Percentiles rank a stretch among this genome's conserved stretches.
These are phyloP conservation scores for Elsinoe arachidis DNA, from an alignment of 2,329 filamentous ascomycete species.

Conservation along the genomic window DNA sequence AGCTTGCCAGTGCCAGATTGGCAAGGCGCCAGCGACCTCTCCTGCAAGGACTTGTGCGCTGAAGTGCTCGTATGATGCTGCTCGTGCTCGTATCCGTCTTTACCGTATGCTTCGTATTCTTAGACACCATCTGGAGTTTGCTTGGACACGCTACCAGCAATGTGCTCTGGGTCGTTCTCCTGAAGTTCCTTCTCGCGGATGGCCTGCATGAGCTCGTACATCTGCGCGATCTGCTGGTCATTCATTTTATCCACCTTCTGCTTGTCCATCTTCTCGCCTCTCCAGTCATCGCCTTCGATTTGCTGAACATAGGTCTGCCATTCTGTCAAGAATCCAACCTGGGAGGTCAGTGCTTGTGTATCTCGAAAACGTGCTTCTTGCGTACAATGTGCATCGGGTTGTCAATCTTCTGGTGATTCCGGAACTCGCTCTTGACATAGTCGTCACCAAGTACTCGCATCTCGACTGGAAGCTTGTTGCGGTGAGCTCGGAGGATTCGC, in stretches of 20 bases:
- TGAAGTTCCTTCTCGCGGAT: slow-evolving; percentile 51
- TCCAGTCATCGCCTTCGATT: slow-evolving; percentile 79
- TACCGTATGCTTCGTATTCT: no score
- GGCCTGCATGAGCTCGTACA: slow-evolving; percentile 88
- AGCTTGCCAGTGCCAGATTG: no score
- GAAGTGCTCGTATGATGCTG: no score
- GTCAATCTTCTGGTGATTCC: slow-evolving; percentile 71
- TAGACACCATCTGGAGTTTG: background rate
- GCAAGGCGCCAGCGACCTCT: no score
- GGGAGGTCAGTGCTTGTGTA: background rate
- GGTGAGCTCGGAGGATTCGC: slow-evolving; percentile 75
- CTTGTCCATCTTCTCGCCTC: slow-evolving; percentile 73
- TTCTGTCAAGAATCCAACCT: slow-evolving; percentile 93
- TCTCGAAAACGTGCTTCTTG: background rate
- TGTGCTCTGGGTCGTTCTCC: slow-evolving; percentile 37
- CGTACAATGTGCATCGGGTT: slow-evolving; percentile 83
- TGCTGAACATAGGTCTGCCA: slow-evolving; percentile 95
- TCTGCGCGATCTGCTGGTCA: slow-evolving; percentile 84
- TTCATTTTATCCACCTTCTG: slow-evolving; percentile 88
- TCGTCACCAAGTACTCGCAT: slow-evolving; percentile 78
- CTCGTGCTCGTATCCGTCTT: no score
- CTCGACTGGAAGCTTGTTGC: slow-evolving; percentile 64
- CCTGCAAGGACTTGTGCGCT: no score
- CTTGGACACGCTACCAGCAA: background rate
- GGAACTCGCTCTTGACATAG: slow-evolving; percentile 89